Conservation (phyloP, 2,329 filamentous ascomycete genomes). For the Beauveria sp. region DNA sequence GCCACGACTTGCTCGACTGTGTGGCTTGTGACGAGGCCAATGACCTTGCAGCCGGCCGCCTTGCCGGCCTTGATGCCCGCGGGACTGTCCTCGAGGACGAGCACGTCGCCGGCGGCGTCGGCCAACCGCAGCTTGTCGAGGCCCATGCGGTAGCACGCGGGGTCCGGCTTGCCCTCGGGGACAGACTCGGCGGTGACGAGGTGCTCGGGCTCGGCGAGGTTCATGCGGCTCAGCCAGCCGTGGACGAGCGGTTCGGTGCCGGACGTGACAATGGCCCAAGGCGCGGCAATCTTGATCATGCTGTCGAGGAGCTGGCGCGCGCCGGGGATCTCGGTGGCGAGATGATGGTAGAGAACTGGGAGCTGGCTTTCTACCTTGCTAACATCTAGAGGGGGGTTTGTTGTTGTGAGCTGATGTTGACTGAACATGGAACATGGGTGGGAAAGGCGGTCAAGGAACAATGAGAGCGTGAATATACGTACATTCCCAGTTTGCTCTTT, state of each 20-base stretch:
- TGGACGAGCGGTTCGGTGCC: conserved; percentile 60
- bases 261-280: conserved; percentile 84
- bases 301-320: conserved; percentile 61
- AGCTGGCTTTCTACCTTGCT: conserved; percentile 69
- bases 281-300: conserved; percentile 54
- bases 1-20: conserved; percentile 60
- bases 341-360: conserved; percentile 65
- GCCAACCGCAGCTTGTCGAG: conserved; percentile 51
- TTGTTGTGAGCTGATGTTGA: background rate
- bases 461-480: conserved; percentile 31
- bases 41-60: conserved; percentile 75
- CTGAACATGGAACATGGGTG: background rate
- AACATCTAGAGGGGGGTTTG: conserved; percentile 52
- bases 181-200: conserved; percentile 73
- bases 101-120: conserved; percentile 41
- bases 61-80: conserved; percentile 79
- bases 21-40: conserved; percentile 83
- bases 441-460: background rate
- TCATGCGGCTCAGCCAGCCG: conserved; percentile 64
- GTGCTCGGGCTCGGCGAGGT: conserved; percentile 56
- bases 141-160: conserved; percentile 64
- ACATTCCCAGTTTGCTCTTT: conserved; percentile 92
- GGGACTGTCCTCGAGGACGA: conserved; percentile 86
- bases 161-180: conserved; percentile 67
- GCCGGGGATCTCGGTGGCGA: conserved; percentile 81